Conservation (phyloP, 2,329 filamentous ascomycete species). For the Epicoccum nigrum region DNA sequence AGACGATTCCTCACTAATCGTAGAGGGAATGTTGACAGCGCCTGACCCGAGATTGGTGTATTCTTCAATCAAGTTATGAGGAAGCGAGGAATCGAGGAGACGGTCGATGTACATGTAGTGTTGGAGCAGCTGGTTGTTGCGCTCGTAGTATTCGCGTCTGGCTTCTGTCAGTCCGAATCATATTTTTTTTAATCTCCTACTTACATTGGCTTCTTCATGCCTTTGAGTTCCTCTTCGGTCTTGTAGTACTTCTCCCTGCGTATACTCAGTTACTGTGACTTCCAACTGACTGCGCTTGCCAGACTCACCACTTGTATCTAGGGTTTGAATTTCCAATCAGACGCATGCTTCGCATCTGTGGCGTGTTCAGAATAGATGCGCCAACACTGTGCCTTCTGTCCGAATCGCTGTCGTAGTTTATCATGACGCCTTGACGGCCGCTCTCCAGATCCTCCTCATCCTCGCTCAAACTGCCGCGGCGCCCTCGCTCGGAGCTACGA, state of each 20-base stretch:
- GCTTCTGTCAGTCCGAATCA: constrained; percentile 7
- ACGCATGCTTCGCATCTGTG: constrained; percentile 79
- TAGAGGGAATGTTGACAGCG: constrained; percentile 69
- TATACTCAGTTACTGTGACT: background rate
- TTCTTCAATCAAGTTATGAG: constrained; percentile 88
- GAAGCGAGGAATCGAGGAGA: constrained; percentile 88
- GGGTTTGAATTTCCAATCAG: constrained; percentile 90
- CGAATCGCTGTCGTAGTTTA: constrained; percentile 43
- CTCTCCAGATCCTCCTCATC: constrained; percentile 42
- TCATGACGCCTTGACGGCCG: constrained; percentile 34
- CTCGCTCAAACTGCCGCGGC: constrained; percentile 38
- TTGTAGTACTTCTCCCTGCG: constrained; percentile 79
- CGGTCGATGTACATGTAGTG: constrained; percentile 94
- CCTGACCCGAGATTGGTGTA: constrained; percentile 71
- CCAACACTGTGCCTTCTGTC: constrained; percentile 52
- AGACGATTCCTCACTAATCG: constrained; percentile 73
- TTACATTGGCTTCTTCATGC: constrained; percentile 73
- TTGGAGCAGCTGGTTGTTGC: constrained; percentile 85
- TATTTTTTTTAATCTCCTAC: constrained; percentile 18
- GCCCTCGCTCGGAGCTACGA: constrained; percentile 34
- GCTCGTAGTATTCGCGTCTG: constrained; percentile 83
- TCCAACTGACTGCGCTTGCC: background rate
- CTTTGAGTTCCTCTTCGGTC: constrained; percentile 72
- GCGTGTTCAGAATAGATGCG: constrained; percentile 55
- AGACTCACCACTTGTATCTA: constrained; percentile 73